Base-by-base conservation (phyloP, 306 rosid genomes). In the Adenanthera pavonina region DNA sequence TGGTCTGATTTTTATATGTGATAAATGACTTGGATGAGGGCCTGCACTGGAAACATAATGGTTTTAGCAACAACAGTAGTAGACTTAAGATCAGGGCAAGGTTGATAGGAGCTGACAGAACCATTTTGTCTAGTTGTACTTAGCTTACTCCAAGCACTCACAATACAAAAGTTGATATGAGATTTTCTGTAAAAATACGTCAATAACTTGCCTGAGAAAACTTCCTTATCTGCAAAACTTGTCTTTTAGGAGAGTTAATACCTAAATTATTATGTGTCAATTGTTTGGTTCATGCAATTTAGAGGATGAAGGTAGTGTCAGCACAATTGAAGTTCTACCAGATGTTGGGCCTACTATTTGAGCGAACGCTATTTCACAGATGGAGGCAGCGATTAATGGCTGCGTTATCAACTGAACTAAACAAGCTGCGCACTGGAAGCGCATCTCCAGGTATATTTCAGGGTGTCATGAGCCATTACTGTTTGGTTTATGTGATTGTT, bases 341-440 rank as follows among this genome's bases (percentile, higher is more conserved):
- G 85, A 93, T 47, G 54, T 85, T 80, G 92, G 93, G 20, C 97
- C 97, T 62, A 85, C 86, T 19, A 87, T 92, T 59, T 93, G 86
- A 91, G 92, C 89, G 56, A 93, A 64, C 75, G 91, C 92, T 61
- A 70, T 79, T 80, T 87, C 97, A 56, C 98, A 84, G 83, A 95
- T 95, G 99, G 96, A 95, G 81, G 88, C 97, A 38, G 92, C 92
- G 30, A 25, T 25, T 25, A 14, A 85, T 92, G 66, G 70, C 88
- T 53, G 96, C 98, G 40, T 86, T 95, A 78, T 88, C 92, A 2
- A 86, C 84, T 38, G 99, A 95, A 33, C 81, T 95, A 49, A 88
- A 72, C 88, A 93, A 95, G 73, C 91, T 90, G 49, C 80, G 98
- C 35, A 90, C 99, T 10, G 99, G 99, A 83, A 91, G 99, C 85